Base-by-base conservation (phyloP, 257 asterid genomes). In the Solanum tarapatanum region DNA sequence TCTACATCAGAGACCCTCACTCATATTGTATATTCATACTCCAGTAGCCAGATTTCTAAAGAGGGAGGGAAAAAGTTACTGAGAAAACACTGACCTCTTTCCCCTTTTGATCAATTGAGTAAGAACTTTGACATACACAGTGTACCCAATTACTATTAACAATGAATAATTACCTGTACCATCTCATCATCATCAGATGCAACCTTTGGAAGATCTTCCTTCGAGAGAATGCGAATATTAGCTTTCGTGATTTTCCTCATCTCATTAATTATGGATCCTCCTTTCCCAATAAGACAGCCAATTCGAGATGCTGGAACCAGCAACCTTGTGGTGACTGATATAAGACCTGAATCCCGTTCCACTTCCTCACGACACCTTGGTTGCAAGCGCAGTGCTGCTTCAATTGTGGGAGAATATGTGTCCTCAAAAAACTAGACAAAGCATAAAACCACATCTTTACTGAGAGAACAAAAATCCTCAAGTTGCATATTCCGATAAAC, bases 131-230 rank as follows among this genome's bases (percentile, higher is more conserved):
- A 28, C 68, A 45, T 45, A 80, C 11, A 43, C 41, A 28, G 19
- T 16, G 16, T 26, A 17, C 17, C 68, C 41, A 14, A 28, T 45
- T 28, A 28, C 26, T 45, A 45, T 80, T 43, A 79, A 45, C 28
- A 45, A 26, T 28, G 41, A 45, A 79, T 43, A 43, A 79, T 69
- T 85, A 88, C 90, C 90, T 86, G 90, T 17, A 88, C 90, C 90
- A 88, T 86, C 87, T 88, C 90, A 28, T 88, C 90, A 82, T 88
- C 90, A 64, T 80, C 83, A 45, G 88, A 73, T 32, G 90, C 90
- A 80, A 88, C 90, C 73, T 88, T 88, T 21, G 90, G 90, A 79
- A 88, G 90, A 76, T 88, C 55, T 45, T 88, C 90, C 83, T 86
- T 88, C 55, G 90, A 88, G 69, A 88, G 88, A 68, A 88, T 86